Evolutionary conservation across 495 filamentous ascomycete species (phyloP), one percentile per base, ranked within the genome.

Genomic region (Xylaria scruposa): DNA sequence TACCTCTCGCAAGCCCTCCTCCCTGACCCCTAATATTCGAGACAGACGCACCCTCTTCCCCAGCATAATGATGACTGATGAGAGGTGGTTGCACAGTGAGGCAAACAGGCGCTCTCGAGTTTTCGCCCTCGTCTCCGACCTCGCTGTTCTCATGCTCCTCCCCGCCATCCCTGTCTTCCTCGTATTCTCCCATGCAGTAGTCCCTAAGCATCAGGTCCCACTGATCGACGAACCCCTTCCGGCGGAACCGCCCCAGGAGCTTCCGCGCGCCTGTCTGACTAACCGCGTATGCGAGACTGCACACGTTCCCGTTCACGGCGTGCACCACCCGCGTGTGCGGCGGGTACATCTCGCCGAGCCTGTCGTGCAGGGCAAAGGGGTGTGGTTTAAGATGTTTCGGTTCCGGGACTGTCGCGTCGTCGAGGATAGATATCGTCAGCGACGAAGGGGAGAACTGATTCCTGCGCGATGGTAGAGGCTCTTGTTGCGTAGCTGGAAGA

Each of bases 261-360:
- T 81, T 84, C n/a, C 82, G 77, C 12, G 83, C 85, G 7, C 84
- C 85, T 19, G 73, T 71, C 62, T 80, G 79, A 33, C 78, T 83
- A 13, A 87, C 84, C 12, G 84, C 84, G 60, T 86, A 87, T 0
- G 84, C 83, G 33, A 85, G 81, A 1, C 80, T 86, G 73, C 85
- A 87, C 0, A 78, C 76, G 1, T 81, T 85, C 5, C 78, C 81
- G 56, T 70, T 75, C 0, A 81, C 78, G 0, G 78, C 78, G 68
- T 87, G 85, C 0, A 84, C 82, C 0, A 85, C 75, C 1, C 85
- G 72, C 0, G 84, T 87, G 71, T 87, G 80, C 1, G 83, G 73
- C 0, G 82, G 78, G 70, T 84, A 84, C 2, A 72, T 33, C n/a
- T 77, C 72, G 2, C 76, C 80, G 0, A 85, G 66, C 1, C 67